Evolutionary conservation across 352 stramenopile genomes (phyloP).

Genomic region (Phytophthora fragariae): DNA sequence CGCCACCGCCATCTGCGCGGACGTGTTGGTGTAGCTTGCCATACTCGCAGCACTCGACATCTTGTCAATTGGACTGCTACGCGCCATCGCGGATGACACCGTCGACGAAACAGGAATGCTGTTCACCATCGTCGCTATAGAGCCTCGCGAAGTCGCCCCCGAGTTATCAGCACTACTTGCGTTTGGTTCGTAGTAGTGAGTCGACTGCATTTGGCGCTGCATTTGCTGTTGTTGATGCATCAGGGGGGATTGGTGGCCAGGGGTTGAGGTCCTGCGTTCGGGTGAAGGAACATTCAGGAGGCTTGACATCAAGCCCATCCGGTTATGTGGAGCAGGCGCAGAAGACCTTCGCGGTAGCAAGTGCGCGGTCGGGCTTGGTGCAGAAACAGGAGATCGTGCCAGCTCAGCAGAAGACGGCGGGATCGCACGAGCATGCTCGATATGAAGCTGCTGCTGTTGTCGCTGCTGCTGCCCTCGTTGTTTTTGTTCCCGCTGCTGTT

Average conservation of each 20-base stretch:
- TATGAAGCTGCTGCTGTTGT: constrained; percentile 35
- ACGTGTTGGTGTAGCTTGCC: constrained; percentile 31
- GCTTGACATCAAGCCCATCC: constrained; percentile 83
- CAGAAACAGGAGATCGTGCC: constrained; percentile 32
- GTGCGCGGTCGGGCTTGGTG: constrained; percentile 64
- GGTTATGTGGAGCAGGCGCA: constrained; percentile 39
- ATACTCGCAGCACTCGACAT: constrained; percentile 32
- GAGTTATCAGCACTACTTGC: constrained; percentile 27
- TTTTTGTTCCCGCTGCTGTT: constrained; percentile 26
- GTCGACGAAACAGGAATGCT: constrained; percentile 41
- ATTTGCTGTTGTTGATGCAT: constrained; percentile 51
- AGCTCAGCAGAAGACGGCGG: constrained; percentile 37
- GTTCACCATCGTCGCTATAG: constrained; percentile 42
- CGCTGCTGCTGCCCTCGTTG: constrained; percentile 27
- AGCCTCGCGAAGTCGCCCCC: constrained; percentile 20
- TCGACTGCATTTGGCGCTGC: constrained; percentile 41
- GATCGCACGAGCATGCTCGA: constrained; percentile 34
- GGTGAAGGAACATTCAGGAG: constrained; percentile 78
- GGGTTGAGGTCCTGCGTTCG: constrained; percentile 51
- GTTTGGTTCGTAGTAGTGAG: constrained; percentile 47
- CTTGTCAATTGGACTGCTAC: constrained; percentile 35
- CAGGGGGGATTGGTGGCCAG: constrained; percentile 53
- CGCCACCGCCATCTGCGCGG: constrained; percentile 38
- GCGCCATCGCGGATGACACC: constrained; percentile 33
- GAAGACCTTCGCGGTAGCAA: constrained; percentile 54